Conservation (phyloP, 2,329 filamentous ascomycete genomes). For the Alternaria metachromatica region DNA sequence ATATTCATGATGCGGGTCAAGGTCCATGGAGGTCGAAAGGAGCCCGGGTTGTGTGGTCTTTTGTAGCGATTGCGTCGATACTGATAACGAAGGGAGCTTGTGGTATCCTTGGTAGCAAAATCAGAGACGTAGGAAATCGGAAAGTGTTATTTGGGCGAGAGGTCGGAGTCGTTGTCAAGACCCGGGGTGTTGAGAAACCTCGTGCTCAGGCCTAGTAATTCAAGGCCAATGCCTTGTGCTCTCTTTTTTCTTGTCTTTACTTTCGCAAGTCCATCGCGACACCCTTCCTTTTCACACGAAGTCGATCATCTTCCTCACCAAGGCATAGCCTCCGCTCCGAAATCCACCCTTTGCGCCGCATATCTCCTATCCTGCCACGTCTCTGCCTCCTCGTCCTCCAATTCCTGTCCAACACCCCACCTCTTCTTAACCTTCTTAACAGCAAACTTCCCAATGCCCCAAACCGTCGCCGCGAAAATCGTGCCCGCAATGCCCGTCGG, state of each 20-base stretch:
- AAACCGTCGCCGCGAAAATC: conserved; percentile 46
- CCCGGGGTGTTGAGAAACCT: not conserved
- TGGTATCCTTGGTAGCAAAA: not conserved
- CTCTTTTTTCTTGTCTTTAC: not conserved
- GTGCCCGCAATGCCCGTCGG: conserved; percentile 51
- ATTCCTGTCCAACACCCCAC: conserved; percentile 28
- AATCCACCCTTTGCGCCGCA: conserved; percentile 13
- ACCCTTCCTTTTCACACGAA: not conserved
- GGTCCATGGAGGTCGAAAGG: not conserved
- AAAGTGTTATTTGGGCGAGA: not conserved
- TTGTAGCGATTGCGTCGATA: not conserved
- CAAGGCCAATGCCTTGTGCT: not conserved
- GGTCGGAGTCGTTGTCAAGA: not conserved
- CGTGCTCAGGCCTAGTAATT: not conserved
- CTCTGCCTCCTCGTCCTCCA: conserved; percentile 27
- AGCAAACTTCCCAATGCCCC: conserved; percentile 50
- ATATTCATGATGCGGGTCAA: not conserved
- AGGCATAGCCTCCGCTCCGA: conserved; percentile 27
- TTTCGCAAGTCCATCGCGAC: not conserved
- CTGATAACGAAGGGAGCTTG: not conserved
- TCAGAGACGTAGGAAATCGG: not conserved
- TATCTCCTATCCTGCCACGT: conserved; percentile 27
- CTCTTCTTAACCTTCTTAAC: conserved; percentile 42
- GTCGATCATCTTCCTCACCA: conserved; percentile 21
- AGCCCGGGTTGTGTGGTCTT: not conserved